Evolutionary conservation across 106 monocot genomes (phyloP).

Genomic region (Dendrobium huoshanense): DNA sequence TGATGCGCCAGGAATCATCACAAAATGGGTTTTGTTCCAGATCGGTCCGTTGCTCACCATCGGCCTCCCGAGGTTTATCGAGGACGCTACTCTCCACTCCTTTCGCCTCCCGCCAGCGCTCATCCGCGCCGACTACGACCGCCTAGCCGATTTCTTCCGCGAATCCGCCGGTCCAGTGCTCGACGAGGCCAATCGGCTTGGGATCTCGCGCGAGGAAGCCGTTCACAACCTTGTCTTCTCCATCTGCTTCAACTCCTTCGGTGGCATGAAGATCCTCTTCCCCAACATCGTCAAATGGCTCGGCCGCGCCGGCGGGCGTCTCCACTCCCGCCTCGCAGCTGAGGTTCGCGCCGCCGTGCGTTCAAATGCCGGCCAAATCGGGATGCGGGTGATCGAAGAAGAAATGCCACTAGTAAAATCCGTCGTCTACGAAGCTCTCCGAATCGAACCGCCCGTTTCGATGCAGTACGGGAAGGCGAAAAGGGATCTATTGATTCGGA

Average conservation of each 20-base stretch:
- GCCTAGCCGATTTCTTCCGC: conserved; percentile 64
- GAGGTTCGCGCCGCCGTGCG: conserved; percentile 66
- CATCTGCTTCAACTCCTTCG: conserved; percentile 82
- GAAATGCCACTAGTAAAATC: conserved; percentile 77
- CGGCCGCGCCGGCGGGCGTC: conserved; percentile 35
- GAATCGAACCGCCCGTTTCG: conserved; percentile 90
- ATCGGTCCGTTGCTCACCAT: conserved; percentile 60
- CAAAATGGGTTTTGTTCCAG: conserved; percentile 77
- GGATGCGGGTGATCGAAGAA: conserved; percentile 42
- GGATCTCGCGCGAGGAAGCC: conserved; percentile 69
- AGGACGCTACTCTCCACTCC: conserved; percentile 53
- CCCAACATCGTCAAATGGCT: conserved; percentile 65
- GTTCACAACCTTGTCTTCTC: conserved; percentile 83
- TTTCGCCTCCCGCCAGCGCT: conserved; percentile 57
- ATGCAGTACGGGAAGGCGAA: conserved; percentile 78
- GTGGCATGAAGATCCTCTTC: conserved; percentile 81
- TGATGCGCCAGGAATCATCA: conserved; percentile 58
- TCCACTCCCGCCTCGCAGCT: conserved; percentile 59
- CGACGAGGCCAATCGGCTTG: conserved; percentile 68
- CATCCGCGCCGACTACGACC: conserved; percentile 46
- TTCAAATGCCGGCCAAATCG: conserved; percentile 35
- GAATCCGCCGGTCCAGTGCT: conserved; percentile 28
- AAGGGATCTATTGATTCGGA: conserved; percentile 65
- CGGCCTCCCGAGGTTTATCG: conserved; percentile 56
- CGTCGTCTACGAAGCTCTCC: conserved; percentile 73